Evolutionary conservation across 352 stramenopile genomes (phyloP).

Genomic region (Peronospora farinosa): DNA sequence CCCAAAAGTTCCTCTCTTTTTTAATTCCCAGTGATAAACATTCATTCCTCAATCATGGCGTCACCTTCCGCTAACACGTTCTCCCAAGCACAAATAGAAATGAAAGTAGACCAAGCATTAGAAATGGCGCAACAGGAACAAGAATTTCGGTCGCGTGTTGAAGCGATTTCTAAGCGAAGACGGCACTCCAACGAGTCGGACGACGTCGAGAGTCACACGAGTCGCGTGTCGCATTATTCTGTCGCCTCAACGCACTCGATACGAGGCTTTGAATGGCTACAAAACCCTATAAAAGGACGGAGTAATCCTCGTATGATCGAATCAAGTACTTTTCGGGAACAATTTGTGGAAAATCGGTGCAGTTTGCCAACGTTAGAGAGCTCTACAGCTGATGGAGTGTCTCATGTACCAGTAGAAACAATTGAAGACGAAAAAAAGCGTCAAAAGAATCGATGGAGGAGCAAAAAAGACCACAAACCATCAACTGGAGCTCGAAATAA

Average conservation of each 20-base stretch:
- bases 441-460: slow-evolving; percentile 6
- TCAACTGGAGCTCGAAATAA: not conserved
- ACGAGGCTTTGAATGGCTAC: slow-evolving; percentile 16
- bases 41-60: too few species aligned
- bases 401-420: too few species aligned
- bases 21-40: too few species aligned
- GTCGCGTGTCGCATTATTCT: slow-evolving; percentile 36
- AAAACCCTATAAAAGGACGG: not conserved
- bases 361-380: slow-evolving; percentile 50
- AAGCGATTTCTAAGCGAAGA: slow-evolving; percentile 39
- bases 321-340: slow-evolving; percentile 29
- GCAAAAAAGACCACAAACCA: slow-evolving; percentile 11
- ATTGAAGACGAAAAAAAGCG: slow-evolving; percentile 13
- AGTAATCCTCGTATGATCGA: too few species aligned
- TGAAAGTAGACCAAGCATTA: too few species aligned
- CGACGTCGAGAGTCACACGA: slow-evolving; percentile 30
- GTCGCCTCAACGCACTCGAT: slow-evolving; percentile 29
- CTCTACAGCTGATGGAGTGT: slow-evolving; percentile 4
- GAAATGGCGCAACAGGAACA: slow-evolving; percentile 17
- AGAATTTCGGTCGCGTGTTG: slow-evolving; percentile 36
- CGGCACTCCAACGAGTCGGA: slow-evolving; percentile 33
- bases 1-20: too few species aligned
- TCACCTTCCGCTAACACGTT: too few species aligned
- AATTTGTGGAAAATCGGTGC: slow-evolving; percentile 50
- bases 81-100: too few species aligned